Base-by-base conservation (phyloP, 1,284 basidiomycete species). In the Pseudozyma thailandica region DNA sequence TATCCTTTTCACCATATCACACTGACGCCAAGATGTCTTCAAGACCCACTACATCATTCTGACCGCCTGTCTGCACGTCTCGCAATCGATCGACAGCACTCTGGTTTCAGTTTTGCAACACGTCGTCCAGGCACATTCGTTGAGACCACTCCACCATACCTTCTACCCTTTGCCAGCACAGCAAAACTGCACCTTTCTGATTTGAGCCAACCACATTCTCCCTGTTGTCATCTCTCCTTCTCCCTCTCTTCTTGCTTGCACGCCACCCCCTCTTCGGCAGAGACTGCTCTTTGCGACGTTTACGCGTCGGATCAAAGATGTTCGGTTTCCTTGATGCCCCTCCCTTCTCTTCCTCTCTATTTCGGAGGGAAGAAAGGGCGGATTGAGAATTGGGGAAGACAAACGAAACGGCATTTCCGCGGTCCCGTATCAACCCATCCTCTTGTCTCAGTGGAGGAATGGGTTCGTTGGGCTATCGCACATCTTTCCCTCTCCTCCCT, bases 401-500 rank as follows among this genome's bases (percentile, higher is more conserved):
- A 48, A 60, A 66, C 57, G 63, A 60, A 51, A 59, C 56, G 56
- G 51, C 47, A 59, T 55, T 55, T 48, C 39, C 13, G 63, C 57
- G 63, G 25, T 66, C 56, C 63, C 63, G 63, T 66, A 66, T 66
- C 63, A 66, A 50, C 63, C 63, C 63, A 50, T 66, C 63, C 43
- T 66, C 50, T 55, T 53, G 53, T 33, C 41, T 60, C 52, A 55
- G 63, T 66, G 63, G 63, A 66, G 63, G 63, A 66, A 59, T 55
- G 63, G 63, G 63, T 60, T 66, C 63, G 63, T 66, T 66, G 63
- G 63, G 28, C 51, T n/a, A 66, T 49, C 63, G 63, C 63, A 66
- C 56, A 66, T 66, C 35, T 26, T 16, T 31, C 7, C 25, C 25
- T 10, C 21, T 27, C 23, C 20, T 15, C 21, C 15, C 12, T 4